A percentile compares a stretch with the other conserved stretches of the same genome.
phyloP scores from a whole-genome alignment of 805 yeast species.

The Suhomyces pyralidae region DNA sequence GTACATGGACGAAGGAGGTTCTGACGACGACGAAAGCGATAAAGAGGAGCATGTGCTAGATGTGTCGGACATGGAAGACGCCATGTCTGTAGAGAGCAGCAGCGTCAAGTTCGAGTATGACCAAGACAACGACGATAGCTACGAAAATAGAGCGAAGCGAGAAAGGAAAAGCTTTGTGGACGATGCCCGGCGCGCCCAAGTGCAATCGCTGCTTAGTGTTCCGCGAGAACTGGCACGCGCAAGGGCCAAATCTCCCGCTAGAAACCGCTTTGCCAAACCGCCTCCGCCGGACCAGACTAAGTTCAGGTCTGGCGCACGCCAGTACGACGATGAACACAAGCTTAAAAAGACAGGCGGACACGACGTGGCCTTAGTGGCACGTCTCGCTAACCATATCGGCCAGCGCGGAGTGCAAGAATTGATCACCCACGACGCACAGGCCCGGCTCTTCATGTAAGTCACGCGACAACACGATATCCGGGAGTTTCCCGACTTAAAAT shows the following conservation, averaged over 20 bases:
- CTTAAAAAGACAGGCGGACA: conserved; percentile 5
- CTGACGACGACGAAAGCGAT: conserved; percentile 16
- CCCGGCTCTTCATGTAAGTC: conserved; percentile 13
- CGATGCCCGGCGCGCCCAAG: background rate
- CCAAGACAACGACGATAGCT: conserved; percentile 1
- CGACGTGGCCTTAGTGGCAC: background rate
- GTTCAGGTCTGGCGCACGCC: background rate
- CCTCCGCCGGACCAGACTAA: background rate
- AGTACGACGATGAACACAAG: conserved; percentile 8
- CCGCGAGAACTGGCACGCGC: background rate
- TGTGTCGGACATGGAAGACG: conserved; percentile 21
- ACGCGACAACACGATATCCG: background rate
- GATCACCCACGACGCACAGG: conserved; percentile 19
- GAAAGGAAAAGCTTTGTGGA: background rate
- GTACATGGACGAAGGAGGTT: conserved; percentile 6
- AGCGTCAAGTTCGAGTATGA: conserved; percentile 11
- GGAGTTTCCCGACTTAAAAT: background rate
- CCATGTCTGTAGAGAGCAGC: conserved; percentile 21
- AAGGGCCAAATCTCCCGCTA: background rate
- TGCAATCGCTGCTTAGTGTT: background rate
- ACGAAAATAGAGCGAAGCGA: background rate
- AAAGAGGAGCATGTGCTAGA: conserved; percentile 18
- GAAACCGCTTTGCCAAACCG: background rate
- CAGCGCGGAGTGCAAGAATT: conserved; percentile 18
- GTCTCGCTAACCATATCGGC: conserved; percentile 14